phyloP scores from a whole-genome alignment of 306 rosid genomes.

The Albizia julibrissin region DNA sequence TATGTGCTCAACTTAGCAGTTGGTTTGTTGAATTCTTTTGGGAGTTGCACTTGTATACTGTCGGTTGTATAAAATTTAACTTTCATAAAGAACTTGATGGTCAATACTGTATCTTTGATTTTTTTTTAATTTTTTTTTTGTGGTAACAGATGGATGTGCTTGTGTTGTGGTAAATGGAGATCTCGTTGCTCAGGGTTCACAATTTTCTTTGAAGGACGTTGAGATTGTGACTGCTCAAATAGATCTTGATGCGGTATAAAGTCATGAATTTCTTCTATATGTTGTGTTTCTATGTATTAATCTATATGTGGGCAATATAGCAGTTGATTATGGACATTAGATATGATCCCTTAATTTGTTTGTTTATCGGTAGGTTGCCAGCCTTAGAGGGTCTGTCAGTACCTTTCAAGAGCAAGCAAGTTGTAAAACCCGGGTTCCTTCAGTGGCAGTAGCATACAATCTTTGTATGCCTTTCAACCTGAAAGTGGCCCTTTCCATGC shows the following conservation, averaged over 20 bases:
- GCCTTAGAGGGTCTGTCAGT: slow-evolving; percentile 94
- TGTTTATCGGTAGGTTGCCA: slow-evolving; percentile 72
- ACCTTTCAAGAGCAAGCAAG: slow-evolving; percentile 99
- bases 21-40: slow-evolving; percentile 11
- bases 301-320: slow-evolving; percentile 8
- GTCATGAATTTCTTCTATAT: slow-evolving; percentile 19
- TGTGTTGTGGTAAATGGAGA: slow-evolving; percentile 87
- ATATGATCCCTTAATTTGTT: slow-evolving; percentile 22
- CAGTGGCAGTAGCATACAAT: slow-evolving; percentile 61
- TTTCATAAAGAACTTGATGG: not conserved
- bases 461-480: slow-evolving; percentile 80
- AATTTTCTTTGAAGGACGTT: slow-evolving; percentile 88
- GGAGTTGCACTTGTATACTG: not conserved
- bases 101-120: not conserved
- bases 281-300: slow-evolving; percentile 6
- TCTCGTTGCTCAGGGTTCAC: slow-evolving; percentile 91
- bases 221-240: slow-evolving; percentile 86
- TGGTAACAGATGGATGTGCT: slow-evolving; percentile 88
- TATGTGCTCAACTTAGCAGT: slow-evolving; percentile 17
- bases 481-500: slow-evolving; percentile 63
- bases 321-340: slow-evolving; percentile 15
- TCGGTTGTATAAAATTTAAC: slow-evolving; percentile 12
- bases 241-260: slow-evolving; percentile 89
- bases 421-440: slow-evolving; percentile 77
- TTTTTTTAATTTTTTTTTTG: too few relatives aligned